Conservation (phyloP, 192 early-diverging fungal genomes). For the Backusella macrospora region DNA sequence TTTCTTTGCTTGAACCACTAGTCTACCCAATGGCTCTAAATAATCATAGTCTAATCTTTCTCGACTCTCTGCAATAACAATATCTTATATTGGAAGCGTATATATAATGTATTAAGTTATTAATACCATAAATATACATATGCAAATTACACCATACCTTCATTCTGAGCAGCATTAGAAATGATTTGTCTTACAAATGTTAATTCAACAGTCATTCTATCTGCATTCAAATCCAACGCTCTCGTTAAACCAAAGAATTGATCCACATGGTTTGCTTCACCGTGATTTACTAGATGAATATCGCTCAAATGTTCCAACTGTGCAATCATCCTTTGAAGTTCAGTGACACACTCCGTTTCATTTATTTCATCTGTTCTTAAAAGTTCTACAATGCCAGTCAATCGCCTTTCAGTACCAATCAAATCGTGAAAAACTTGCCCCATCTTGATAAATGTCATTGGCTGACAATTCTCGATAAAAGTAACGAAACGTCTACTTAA, state of each 20-base stretch:
- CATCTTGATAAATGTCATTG: slow-evolving; percentile 70
- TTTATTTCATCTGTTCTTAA: slow-evolving; percentile 80
- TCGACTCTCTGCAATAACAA: slow-evolving; percentile 41
- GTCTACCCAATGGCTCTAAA: slow-evolving; percentile 45
- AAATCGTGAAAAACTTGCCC: slow-evolving; percentile 80
- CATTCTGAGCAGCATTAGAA: slow-evolving; percentile 36
- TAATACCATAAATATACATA: slow-evolving; percentile 2
- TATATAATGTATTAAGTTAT: background rate
- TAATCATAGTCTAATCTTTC: slow-evolving; percentile 52
- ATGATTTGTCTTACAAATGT: slow-evolving; percentile 47
- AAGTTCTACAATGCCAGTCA: slow-evolving; percentile 74
- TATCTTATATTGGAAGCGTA: slow-evolving; percentile 37
- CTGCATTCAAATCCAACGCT: slow-evolving; percentile 66
- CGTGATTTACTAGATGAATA: slow-evolving; percentile 52
- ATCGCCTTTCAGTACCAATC: slow-evolving; percentile 74
- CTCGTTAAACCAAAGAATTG: slow-evolving; percentile 54
- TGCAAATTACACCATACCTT: slow-evolving; percentile 28
- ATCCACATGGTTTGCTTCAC: slow-evolving; percentile 50
- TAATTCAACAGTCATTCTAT: slow-evolving; percentile 64
- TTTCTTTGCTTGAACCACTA: slow-evolving; percentile 48
- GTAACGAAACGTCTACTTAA: slow-evolving; percentile 67
- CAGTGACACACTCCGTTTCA: slow-evolving; percentile 65
- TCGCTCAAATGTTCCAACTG: slow-evolving; percentile 72
- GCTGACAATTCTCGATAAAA: slow-evolving; percentile 67
- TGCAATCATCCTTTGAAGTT: slow-evolving; percentile 67